These are phyloP conservation scores for Hypoxylon sp. DNA, from an alignment of 2,329 filamentous ascomycete genomes.

Conservation along the genomic window DNA sequence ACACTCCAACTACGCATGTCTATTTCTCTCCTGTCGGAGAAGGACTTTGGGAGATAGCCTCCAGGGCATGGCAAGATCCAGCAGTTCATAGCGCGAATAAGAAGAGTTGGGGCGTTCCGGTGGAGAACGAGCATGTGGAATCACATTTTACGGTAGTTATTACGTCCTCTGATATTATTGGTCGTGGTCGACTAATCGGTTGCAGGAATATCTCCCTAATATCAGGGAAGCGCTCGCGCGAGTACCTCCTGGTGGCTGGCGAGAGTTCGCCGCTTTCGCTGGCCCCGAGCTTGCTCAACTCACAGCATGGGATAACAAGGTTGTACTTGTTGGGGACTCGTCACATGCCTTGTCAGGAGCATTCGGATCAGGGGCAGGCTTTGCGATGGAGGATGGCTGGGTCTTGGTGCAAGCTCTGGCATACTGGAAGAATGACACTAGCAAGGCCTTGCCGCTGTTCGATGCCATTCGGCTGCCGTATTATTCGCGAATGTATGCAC, in stretches of 20 bases:
- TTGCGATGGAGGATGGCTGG: slow-evolving; percentile 57
- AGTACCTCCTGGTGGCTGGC: slow-evolving; percentile 60
- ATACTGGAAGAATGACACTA: slow-evolving; percentile 47
- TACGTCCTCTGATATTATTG: slow-evolving; percentile 38
- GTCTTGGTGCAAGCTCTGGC: slow-evolving; percentile 50
- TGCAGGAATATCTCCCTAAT: slow-evolving; percentile 59
- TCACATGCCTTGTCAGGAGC: slow-evolving; percentile 68
- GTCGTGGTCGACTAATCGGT: slow-evolving; percentile 2
- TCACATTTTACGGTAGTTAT: slow-evolving; percentile 50
- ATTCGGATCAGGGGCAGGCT: slow-evolving; percentile 59
- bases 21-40: slow-evolving; percentile 52
- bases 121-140: slow-evolving; percentile 49
- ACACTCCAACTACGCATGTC: slow-evolving; percentile 50
- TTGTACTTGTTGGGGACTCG: slow-evolving; percentile 68
- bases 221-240: slow-evolving; percentile 57
- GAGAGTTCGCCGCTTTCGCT: slow-evolving; percentile 64
- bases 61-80: slow-evolving; percentile 50
- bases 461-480: slow-evolving; percentile 52
- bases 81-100: slow-evolving; percentile 49
- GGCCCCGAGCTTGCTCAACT: slow-evolving; percentile 60
- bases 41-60: slow-evolving; percentile 50
- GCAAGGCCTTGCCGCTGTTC: slow-evolving; percentile 49
- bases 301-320: slow-evolving; percentile 58
- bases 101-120: slow-evolving; percentile 53
- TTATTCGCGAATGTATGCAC: slow-evolving; percentile 52